phyloP scores from a whole-genome alignment of 2,329 filamentous ascomycete species.

The Fusarium humuli region DNA sequence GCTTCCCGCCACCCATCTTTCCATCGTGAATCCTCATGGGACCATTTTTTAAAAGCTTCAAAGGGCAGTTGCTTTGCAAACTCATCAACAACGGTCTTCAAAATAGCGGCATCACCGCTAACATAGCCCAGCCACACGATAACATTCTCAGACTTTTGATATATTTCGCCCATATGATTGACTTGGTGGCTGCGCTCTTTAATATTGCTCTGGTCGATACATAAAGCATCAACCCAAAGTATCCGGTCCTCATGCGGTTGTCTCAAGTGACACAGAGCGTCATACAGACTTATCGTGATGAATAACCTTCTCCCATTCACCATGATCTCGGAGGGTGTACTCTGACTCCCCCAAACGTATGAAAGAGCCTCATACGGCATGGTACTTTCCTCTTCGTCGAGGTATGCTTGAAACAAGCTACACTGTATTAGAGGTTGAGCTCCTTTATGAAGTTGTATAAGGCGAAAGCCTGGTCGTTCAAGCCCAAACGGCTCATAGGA shows the following conservation, averaged over 20 bases:
- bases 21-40: background rate
- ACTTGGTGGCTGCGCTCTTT: constrained; percentile 25
- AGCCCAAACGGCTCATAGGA: background rate
- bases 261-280: background rate
- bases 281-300: background rate
- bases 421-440: background rate
- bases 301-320: rapidly evolving
- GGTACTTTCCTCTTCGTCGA: background rate
- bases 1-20: too few relatives aligned
- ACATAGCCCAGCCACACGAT: background rate
- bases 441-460: background rate
- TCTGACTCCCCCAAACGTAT: background rate
- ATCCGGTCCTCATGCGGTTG: background rate
- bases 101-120: rapidly evolving
- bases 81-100: background rate
- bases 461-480: background rate
- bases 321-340: rapidly evolving
- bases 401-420: background rate
- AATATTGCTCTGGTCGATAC: constrained; percentile 16
- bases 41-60: background rate
- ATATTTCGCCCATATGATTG: background rate
- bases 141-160: background rate
- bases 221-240: constrained; percentile 22
- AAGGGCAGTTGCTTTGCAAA: background rate
- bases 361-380: constrained; percentile 15